Evolutionary conservation across 2,329 filamentous ascomycete species (phyloP).

Genomic region (Pseudogymnoascus sp.): DNA sequence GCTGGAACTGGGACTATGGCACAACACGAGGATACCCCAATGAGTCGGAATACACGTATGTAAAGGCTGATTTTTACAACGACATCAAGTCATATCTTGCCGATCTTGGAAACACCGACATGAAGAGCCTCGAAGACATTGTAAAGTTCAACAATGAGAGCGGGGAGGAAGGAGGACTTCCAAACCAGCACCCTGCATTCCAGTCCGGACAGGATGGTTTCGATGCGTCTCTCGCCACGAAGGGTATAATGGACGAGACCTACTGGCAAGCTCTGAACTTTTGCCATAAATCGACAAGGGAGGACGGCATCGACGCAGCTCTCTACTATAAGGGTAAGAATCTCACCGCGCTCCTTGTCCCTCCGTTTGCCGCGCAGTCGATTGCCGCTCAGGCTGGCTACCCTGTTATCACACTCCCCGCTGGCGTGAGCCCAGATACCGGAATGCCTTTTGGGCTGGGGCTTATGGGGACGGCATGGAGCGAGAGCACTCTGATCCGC

Average conservation of each 20-base stretch:
- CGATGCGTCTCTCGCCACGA: conserved; percentile 51
- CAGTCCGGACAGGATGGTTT: conserved; percentile 65
- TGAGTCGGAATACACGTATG: conserved; percentile 38
- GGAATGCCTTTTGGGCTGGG: conserved; percentile 56
- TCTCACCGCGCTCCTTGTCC: conserved; percentile 58
- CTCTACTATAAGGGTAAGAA: conserved; percentile 36
- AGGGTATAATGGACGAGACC: conserved; percentile 53
- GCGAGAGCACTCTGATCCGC: conserved; percentile 47
- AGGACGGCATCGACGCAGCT: conserved; percentile 63
- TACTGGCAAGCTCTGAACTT: conserved; percentile 61
- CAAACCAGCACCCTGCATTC: conserved; percentile 12
- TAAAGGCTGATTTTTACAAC: conserved; percentile 7
- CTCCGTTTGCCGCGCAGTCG: conserved; percentile 58
- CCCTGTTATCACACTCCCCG: conserved; percentile 62
- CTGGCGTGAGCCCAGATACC: conserved; percentile 42
- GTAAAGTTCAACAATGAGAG: conserved; percentile 3
- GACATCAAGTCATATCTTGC: not conserved
- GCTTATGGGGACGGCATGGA: conserved; percentile 53
- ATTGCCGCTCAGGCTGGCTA: conserved; percentile 69
- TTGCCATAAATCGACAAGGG: conserved; percentile 46
- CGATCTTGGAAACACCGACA: not conserved
- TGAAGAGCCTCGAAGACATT: conserved; percentile 3
- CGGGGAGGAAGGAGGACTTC: conserved; percentile 3
- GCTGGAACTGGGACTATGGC: conserved; percentile 71
- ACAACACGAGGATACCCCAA: conserved; percentile 54